phyloP scores from a whole-genome alignment of 2,329 filamentous ascomycete genomes.

The Botrytis porri region DNA sequence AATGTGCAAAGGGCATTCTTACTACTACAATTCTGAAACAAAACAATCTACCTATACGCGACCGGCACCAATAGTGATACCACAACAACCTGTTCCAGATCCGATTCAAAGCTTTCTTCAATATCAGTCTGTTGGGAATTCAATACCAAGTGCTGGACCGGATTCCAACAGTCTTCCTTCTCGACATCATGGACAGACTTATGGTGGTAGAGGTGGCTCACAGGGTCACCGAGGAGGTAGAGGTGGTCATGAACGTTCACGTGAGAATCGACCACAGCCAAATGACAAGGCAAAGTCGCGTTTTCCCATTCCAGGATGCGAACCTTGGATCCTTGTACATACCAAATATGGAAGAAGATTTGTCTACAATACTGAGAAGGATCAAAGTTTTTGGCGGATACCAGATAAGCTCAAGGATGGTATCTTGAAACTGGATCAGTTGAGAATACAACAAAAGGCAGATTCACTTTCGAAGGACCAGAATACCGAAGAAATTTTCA shows the following conservation, averaged over 20 bases:
- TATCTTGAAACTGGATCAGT: conserved; percentile 70
- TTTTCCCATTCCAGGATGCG: conserved; percentile 72
- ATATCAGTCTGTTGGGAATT: conserved; percentile 43
- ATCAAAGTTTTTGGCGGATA: conserved; percentile 92
- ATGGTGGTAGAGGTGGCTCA: conserved; percentile 41
- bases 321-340: conserved; percentile 88
- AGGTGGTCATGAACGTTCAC: conserved; percentile 52
- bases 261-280: conserved; percentile 55
- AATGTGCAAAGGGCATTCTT: conserved; percentile 56
- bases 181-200: conserved; percentile 25
- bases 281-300: conserved; percentile 79
- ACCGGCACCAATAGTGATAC: conserved; percentile 48
- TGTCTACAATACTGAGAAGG: conserved; percentile 81
- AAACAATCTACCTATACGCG: conserved; percentile 85
- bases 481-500: conserved; percentile 29
- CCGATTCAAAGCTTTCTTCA: conserved; percentile 44
- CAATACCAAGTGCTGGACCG: conserved; percentile 40
- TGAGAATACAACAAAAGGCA: conserved; percentile 61
- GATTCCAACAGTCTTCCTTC: conserved; percentile 34
- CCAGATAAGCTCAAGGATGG: conserved; percentile 81
- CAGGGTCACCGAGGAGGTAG: conserved; percentile 48
- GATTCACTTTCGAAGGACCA: conserved; percentile 33
- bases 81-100: conserved; percentile 29
- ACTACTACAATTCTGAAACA: conserved; percentile 81
- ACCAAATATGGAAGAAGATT: conserved; percentile 89